phyloP scores from a whole-genome alignment of 148 eudicot genomes.

The Cornus suecica region DNA sequence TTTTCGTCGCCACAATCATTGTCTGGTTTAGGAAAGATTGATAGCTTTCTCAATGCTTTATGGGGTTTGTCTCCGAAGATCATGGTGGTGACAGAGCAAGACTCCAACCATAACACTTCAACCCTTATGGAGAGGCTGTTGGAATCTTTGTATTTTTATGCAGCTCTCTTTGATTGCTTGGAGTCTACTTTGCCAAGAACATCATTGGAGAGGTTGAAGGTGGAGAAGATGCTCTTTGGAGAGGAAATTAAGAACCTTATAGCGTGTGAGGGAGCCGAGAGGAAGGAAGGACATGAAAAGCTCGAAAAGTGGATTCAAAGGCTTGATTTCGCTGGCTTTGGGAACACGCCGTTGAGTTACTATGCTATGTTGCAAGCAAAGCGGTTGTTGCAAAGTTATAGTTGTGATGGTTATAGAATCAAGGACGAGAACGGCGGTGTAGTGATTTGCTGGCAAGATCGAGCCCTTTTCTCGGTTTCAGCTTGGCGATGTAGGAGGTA shows the following conservation, averaged over 20 bases:
- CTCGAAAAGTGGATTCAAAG: slow-evolving; percentile 86
- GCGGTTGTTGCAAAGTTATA: slow-evolving; percentile 58
- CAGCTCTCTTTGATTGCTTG: slow-evolving; percentile 83
- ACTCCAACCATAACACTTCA: slow-evolving; percentile 68
- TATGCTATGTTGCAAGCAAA: slow-evolving; percentile 71
- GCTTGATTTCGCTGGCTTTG: slow-evolving; percentile 66
- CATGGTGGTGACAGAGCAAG: slow-evolving; percentile 88
- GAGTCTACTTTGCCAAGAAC: slow-evolving; percentile 72
- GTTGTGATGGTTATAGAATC: slow-evolving; percentile 73
- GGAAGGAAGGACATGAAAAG: slow-evolving; percentile 81
- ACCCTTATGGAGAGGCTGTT: slow-evolving; percentile 72
- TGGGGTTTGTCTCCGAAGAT: slow-evolving; percentile 82
- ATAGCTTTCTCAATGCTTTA: slow-evolving; percentile 57
- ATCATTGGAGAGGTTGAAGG: slow-evolving; percentile 67
- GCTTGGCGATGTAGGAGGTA: slow-evolving; percentile 82
- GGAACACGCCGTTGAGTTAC: slow-evolving; percentile 64
- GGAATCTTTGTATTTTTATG: slow-evolving; percentile 78
- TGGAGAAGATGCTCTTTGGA: slow-evolving; percentile 85
- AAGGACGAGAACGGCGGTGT: slow-evolving; percentile 81
- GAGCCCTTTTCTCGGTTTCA: slow-evolving; percentile 74
- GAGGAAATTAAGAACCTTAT: slow-evolving; percentile 84
- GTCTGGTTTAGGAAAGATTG: slow-evolving; percentile 40
- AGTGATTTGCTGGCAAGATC: slow-evolving; percentile 93
- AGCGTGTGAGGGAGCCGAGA: slow-evolving; percentile 75
- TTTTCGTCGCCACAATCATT: slow-evolving; percentile 59